Evolutionary conservation across 371 early-diverging fungal genomes (phyloP), one percentile per base, ranked within the genome.

Genomic region (Mortierella sp.): DNA sequence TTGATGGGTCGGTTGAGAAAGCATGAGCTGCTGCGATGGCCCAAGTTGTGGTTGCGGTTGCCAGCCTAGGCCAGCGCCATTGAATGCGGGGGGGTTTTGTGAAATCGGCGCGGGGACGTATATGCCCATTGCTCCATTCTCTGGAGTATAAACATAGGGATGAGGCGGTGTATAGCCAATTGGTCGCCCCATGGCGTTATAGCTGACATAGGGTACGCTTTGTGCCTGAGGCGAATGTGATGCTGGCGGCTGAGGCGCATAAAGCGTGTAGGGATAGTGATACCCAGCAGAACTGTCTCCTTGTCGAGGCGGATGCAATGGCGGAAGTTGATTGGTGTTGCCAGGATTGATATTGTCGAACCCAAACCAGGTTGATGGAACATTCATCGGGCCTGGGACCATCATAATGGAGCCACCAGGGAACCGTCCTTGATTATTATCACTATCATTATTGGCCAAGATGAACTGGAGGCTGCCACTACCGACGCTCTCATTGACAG

Each of bases 191-290:
- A 69, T 28, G 16, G 62, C 14, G 45, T 66, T 63, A 52, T 68
- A 72, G 1, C 66, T 69, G 8, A 62, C 64, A 58, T 58, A 70
- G n/a, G 73, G 67, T 2, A 66, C 43, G 5, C 63, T 65, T 22
- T 35, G 61, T 16, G 39, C n/a, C 16, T 57, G 69, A 4, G 37
- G 39, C 45, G 64, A 32, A 20, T 64, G 64, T 3, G 62, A 40
- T 20, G 58, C 39, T n/a, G 70, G 66, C 54, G 61, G 66, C 18
- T 70, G 70, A 28, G 64, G 54, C 12, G 62, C 39, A 40, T 72
- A 72, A 30, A 72, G 65, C 26, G 61, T 28, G 54, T 72, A 72
- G 0, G 68, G 68, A 39, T 72, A 72, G 26, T 39, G 64, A 35
- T 71, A 72, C 12, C 52, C 72, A 4, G 61, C 35, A 22, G 55